phyloP scores from a whole-genome alignment of 2,329 filamentous ascomycete genomes.

The Hypoxylon sp. region DNA sequence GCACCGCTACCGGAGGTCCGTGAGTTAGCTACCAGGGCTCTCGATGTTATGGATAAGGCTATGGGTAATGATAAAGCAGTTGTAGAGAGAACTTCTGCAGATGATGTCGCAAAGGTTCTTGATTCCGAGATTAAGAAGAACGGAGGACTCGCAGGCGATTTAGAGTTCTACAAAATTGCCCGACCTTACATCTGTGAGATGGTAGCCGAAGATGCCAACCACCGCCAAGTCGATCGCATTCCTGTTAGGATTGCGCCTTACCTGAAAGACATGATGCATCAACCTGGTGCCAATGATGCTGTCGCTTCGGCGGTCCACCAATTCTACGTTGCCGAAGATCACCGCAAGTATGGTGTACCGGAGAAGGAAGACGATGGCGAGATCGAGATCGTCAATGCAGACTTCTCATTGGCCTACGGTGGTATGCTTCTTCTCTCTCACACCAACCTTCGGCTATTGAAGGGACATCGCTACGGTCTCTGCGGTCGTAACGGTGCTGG shows the following conservation, averaged over 20 bases:
- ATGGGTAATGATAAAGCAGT: conserved; percentile 81
- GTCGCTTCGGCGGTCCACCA: conserved; percentile 82
- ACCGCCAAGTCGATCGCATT: conserved; percentile 83
- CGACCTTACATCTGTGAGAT: conserved; percentile 85
- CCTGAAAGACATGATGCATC: conserved; percentile 77
- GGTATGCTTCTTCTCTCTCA: conserved; percentile 97
- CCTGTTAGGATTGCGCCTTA: conserved; percentile 79
- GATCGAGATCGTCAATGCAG: conserved; percentile 95
- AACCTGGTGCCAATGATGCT: conserved; percentile 70
- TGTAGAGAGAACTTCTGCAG: conserved; percentile 76
- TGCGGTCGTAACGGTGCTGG: conserved; percentile 97
- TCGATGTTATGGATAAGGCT: conserved; percentile 91
- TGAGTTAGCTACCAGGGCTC: conserved; percentile 85
- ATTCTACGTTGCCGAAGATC: conserved; percentile 86
- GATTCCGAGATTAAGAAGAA: conserved; percentile 82
- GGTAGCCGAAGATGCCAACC: conserved; percentile 90
- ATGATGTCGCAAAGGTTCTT: conserved; percentile 82
- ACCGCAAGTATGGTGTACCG: conserved; percentile 87
- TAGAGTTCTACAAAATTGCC: conserved; percentile 76
- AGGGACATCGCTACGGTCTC: conserved; percentile 97
- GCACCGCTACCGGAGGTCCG: conserved; percentile 96
- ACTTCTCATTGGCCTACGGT: conserved; percentile 97
- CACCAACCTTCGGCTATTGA: conserved; percentile 93
- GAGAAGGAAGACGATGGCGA: conserved; percentile 93
- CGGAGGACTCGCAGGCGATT: conserved; percentile 72